These are phyloP conservation scores for Strobilomyces dryophilus DNA, from an alignment of 768 basidiomycete species.

Conservation along the genomic window DNA sequence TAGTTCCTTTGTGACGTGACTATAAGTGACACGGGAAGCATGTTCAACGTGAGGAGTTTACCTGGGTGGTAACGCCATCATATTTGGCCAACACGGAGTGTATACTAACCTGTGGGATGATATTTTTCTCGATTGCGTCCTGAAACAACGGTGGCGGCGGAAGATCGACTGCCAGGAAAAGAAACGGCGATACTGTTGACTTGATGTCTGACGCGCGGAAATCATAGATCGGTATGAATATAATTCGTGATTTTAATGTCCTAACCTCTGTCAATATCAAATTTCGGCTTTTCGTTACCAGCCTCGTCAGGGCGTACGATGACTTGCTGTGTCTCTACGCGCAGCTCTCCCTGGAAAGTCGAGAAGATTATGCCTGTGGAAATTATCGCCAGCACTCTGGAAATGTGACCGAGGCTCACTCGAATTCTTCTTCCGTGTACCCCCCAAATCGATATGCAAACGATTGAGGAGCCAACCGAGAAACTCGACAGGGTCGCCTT, in stretches of 20 bases:
- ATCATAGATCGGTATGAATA: constrained; percentile 18
- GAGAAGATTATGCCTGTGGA: constrained; percentile 80
- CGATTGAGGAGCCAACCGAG: constrained; percentile 93
- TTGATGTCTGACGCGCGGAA: constrained; percentile 66
- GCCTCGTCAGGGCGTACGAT: constrained; percentile 75
- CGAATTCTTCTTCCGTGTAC: constrained; percentile 87
- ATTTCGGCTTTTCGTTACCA: constrained; percentile 77
- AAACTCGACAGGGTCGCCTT: constrained; percentile 96
- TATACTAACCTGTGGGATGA: constrained; percentile 95
- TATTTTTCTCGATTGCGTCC: constrained; percentile 94
- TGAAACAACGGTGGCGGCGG: constrained; percentile 98
- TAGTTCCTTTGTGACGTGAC: constrained; percentile 53
- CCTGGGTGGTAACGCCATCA: constrained; percentile 88
- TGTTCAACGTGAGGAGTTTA: constrained; percentile 33
- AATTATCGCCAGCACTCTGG: constrained; percentile 18
- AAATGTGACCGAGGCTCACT: constrained; percentile 49
- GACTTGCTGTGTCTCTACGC: constrained; percentile 91
- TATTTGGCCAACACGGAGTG: constrained; percentile 90
- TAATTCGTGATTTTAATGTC: constrained; percentile 8
- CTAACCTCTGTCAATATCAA: constrained; percentile 92
- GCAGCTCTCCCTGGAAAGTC: constrained; percentile 91
- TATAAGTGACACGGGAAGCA: constrained; percentile 11
- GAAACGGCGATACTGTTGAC: constrained; percentile 79
- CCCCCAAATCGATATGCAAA: constrained; percentile 89
- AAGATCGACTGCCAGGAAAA: constrained; percentile 93